Base-by-base conservation (phyloP, 2,329 filamentous ascomycete species). In the Apiospora sp. region DNA sequence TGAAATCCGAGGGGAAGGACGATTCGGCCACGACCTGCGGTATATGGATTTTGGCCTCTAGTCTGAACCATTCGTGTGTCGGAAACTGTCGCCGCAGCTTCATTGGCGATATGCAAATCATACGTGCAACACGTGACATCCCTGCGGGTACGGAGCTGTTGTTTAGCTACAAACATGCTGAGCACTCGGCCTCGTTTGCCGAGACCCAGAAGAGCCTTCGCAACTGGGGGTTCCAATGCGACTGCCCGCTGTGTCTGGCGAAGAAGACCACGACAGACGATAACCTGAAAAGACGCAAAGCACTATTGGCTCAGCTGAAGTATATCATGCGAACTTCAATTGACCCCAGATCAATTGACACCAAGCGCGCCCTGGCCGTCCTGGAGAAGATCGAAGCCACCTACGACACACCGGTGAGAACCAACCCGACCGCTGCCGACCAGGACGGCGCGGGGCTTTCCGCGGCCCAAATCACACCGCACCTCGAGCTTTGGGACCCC, bases 1-100 rank as follows among this genome's bases (percentile, higher is more conserved):
- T 64, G 30, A 22, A 41, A 12, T 3, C 10, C 22, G 13, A 34
- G 49, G 67, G 16, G 24, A 22, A 46, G 67, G n/a, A 3, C 37
- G 30, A n/a, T 34, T 6, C 14, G 43, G 34, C 7, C 34, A 48
- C 48, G 49, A 83, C 80, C 16, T 80, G 74, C 44, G 87, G 87
- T 0, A 71, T 89, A 16, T 91, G 88, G 87, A 72, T 80, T 2
- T 72, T 81, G 1, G 85, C 86, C 4, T 87, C 88, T 0, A 81
- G 82, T 71, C 84, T 89, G 74, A 90, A 91, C 72, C 88, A 90
- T 74, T 83, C 82, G 14, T 91, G 89, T 76, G 24, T 83, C 5
- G 77, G 77, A 13, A 90, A 89, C 74, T 84, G 83, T 24, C 73
- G 72, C 0, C 85, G 85, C 22, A 78, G 83, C 0, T 89, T 89